Conservation (phyloP, 495 filamentous ascomycete species). For the Pyronema omphalodes region DNA sequence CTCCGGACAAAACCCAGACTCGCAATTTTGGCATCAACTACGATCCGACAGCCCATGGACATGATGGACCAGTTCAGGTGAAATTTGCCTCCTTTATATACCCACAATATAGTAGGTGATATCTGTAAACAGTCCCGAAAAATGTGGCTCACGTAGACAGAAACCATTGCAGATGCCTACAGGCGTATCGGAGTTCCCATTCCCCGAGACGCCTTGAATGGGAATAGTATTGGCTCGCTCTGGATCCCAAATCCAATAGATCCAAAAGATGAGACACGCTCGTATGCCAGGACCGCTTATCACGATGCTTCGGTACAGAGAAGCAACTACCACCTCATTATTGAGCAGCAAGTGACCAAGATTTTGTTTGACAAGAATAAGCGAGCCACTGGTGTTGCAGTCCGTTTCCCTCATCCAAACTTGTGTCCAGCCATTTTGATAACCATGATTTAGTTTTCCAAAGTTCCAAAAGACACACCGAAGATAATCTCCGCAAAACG, state of each 20-base stretch:
- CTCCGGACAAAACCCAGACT: constrained; percentile 24
- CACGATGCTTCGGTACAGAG: constrained; percentile 16
- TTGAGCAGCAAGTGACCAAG: constrained; percentile 19
- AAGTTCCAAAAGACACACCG: background rate
- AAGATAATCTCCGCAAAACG: constrained; percentile 25
- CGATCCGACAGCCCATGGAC: constrained; percentile 26
- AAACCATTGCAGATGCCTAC: constrained; percentile 25
- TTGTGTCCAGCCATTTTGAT: background rate
- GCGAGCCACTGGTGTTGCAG: constrained; percentile 1
- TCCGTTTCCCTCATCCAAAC: background rate
- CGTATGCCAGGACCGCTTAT: constrained; percentile 25
- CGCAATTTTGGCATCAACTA: constrained; percentile 28
- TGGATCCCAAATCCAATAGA: constrained; percentile 31
- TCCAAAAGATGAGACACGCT: constrained; percentile 27
- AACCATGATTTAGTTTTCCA: background rate
- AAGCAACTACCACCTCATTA: constrained; percentile 24
- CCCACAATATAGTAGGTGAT: constrained; percentile 14
- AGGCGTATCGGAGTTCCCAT: constrained; percentile 33
- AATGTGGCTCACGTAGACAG: background rate
- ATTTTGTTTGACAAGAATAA: constrained; percentile 13
- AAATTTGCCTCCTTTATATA: constrained; percentile 37
- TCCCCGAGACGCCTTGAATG: constrained; percentile 30
- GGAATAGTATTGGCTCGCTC: constrained; percentile 31
- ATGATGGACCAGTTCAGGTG: constrained; percentile 30
- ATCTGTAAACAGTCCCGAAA: background rate